Conservation (phyloP, 2,329 filamentous ascomycete genomes). For the Diplodia sapinea region DNA sequence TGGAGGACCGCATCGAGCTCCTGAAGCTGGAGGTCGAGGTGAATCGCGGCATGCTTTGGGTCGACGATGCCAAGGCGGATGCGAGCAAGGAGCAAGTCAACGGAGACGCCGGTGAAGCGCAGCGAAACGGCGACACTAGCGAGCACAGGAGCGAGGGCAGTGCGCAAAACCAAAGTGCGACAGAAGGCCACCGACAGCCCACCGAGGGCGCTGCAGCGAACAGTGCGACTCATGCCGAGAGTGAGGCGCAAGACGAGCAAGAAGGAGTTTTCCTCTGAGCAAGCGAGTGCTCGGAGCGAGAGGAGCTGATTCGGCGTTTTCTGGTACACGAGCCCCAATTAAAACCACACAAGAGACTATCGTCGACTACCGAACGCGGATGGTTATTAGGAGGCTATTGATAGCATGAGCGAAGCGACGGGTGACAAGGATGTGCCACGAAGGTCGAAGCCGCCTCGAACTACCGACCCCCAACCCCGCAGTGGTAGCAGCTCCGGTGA, state of each 20-base stretch:
- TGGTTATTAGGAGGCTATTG: slow-evolving; percentile 20
- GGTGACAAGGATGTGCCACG: not conserved
- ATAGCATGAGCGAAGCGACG: slow-evolving; percentile 19
- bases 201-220: slow-evolving; percentile 16
- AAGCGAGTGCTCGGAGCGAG: not conserved
- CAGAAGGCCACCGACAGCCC: slow-evolving; percentile 16
- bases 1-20: slow-evolving; percentile 69
- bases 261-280: slow-evolving; percentile 36
- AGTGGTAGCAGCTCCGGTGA: slow-evolving; percentile 12
- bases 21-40: slow-evolving; percentile 70
- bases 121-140: slow-evolving; percentile 6
- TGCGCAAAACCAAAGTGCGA: slow-evolving; percentile 21
- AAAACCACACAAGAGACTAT: slow-evolving; percentile 12
- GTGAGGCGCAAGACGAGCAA: slow-evolving; percentile 28
- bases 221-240: slow-evolving; percentile 27
- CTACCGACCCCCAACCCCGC: slow-evolving; percentile 16
- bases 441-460: slow-evolving; percentile 21
- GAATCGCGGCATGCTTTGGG: slow-evolving; percentile 61
- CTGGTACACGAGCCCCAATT: slow-evolving; percentile 21
- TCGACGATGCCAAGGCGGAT: slow-evolving; percentile 38
- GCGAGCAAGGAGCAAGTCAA: slow-evolving; percentile 29
- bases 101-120: slow-evolving; percentile 29
- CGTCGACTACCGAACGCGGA: slow-evolving; percentile 25
- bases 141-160: slow-evolving; percentile 5
- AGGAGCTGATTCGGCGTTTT: slow-evolving; percentile 2